Base-by-base conservation (phyloP, 1,284 basidiomycete species). In the Mixia osmundae region DNA sequence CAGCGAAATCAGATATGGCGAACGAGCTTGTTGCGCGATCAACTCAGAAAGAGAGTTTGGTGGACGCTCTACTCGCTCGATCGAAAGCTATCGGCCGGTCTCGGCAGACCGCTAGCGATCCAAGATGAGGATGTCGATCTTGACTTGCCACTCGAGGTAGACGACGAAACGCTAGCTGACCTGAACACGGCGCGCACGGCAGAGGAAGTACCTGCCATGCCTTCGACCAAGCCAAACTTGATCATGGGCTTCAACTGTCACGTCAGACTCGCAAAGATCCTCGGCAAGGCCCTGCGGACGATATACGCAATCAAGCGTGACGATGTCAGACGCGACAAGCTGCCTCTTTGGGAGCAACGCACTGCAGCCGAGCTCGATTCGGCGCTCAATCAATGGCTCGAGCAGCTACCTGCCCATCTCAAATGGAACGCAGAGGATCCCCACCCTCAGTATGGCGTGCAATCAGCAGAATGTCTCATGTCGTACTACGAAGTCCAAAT, bases 121-220 rank as follows among this genome's bases (percentile, higher is more conserved):
- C 74, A 79, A 41, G 77, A 82, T 42, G 76, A 80, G 52, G 80
- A 83, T 48, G 72, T 76, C 46, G 77, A 83, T 48, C 57, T 76
- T 3, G 72, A 76, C 25, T 61, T 74, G 33, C 77, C 78, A 1
- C 57, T 76, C 6, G 76, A 78, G 50, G 71, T 85, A 5, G 75
- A 83, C 44, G 83, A 89, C 50, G 76, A 82, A 44, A 40, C 36
- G 4, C 40, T 49, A 4, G 30, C 39, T 23, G 36, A 25, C 2
- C 45, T 42, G 43, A 39, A 48, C 6, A 22, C 24, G 25, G 5
- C 5, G 18, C 20, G 23, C 16, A 10, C 16, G 12, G 12, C 16
- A 11, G 9, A 31, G 16, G 11, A 9, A 11, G 11, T 9, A 15
- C 15, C 15, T 18, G 9, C 16, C 11, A 31, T 12, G 11, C 12